phyloP scores from a whole-genome alignment of 495 filamentous ascomycete species.

The Aspergillus bridgeri region DNA sequence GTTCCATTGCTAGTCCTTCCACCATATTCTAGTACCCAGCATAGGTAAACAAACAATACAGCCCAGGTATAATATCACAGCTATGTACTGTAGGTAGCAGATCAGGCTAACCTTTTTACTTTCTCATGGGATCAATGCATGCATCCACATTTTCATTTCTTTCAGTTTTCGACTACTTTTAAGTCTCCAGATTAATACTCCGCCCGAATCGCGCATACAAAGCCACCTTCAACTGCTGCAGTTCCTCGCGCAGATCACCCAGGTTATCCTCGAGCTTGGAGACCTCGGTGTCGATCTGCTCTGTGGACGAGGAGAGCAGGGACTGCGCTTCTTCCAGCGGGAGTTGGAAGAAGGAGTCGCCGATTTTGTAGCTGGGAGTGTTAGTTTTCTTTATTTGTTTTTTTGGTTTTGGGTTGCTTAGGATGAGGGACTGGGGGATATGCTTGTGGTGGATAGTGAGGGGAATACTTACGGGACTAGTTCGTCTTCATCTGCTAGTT shows the following conservation, averaged over 20 bases:
- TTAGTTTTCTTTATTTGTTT: neutral
- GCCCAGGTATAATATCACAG: no score
- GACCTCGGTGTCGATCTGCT: slow-evolving; percentile 72
- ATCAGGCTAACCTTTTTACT: no score
- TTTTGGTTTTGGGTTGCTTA: no score
- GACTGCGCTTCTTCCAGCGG: slow-evolving; percentile 80
- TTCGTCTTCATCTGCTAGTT: slow-evolving; percentile 94
- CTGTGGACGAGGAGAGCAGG: slow-evolving; percentile 67
- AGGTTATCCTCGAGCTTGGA: slow-evolving; percentile 72
- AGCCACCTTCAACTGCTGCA: slow-evolving; percentile 81
- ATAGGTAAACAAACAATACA: neutral
- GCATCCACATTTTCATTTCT: no score
- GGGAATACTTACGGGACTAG: slow-evolving; percentile 67
- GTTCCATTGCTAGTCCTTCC: no score
- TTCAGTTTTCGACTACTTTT: neutral
- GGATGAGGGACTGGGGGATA: neutral
- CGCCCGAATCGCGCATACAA: slow-evolving; percentile 92
- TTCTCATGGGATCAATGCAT: neutral
- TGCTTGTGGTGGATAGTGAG: no score
- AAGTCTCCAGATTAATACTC: slow-evolving; percentile 94
- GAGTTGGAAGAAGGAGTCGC: slow-evolving; percentile 88
- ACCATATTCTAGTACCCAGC: no score
- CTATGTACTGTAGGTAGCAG: neutral
- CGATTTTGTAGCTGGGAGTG: slow-evolving; percentile 82
- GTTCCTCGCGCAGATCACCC: slow-evolving; percentile 69